Base-by-base conservation (phyloP, 345 rosid genomes). In the Luvunga scandens region DNA sequence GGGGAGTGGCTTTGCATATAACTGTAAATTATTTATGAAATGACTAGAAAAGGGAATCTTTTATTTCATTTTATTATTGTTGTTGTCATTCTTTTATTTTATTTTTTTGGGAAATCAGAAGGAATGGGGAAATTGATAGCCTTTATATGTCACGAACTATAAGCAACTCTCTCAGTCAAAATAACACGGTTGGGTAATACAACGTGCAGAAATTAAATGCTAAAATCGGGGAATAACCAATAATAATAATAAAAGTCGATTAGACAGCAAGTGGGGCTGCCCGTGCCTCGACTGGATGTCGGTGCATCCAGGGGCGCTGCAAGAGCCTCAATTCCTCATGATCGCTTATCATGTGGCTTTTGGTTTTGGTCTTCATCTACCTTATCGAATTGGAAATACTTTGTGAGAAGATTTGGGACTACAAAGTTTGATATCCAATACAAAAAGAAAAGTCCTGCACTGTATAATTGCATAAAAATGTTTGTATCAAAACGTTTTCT, bases 371-470 rank as follows among this genome's bases (percentile, higher is more conserved):
- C 86, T 62, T 83, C 65, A 6, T 48, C 68, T 24, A 45, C 57
- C 70, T 80, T 34, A 72, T 85, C 81, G 28, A 71, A 62, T 60
- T 71, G 79, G 25, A 59, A 62, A 50, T 78, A 59, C 83, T 80
- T 84, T 81, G 81, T 70, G 36, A 88, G 57, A 53, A 83, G 68
- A 78, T 66, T 70, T 0, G 91, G 89, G 9, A 82, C 87, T 4
- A 88, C 62, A 55, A 86, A 87, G 50, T 87, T 87, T 3, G 88
- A 62, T 16, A 84, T 66, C 33, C 75, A 77, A 77, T 84, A 87
- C 28, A 81, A 19, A 38, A 81, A 70, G 69, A 85, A 75, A 38
- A 89, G 82, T 27, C 83, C 68, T 7, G 82, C 87, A 66, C 93
- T 88, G 90, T 13, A 65, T 68, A 36, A 12, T 33, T 31, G 50